phyloP scores from a whole-genome alignment of 208 protist genomes.

The Acanthamoeba triangularis region DNA sequence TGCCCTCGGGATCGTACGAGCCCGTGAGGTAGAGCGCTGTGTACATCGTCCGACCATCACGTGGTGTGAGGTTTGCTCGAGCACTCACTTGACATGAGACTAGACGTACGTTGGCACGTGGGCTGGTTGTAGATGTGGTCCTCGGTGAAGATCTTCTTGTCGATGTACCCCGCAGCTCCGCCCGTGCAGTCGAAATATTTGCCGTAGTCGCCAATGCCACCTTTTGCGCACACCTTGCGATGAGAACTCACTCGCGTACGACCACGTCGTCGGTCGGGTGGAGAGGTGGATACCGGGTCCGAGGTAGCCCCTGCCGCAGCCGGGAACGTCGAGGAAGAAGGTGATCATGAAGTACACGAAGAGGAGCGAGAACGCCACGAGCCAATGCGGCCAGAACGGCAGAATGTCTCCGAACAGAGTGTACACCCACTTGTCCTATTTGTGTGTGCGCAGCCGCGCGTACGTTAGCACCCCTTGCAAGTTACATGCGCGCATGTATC shows the following conservation, averaged over 20 bases:
- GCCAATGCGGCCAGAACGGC: conserved; percentile 80
- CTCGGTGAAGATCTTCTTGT: conserved; percentile 74
- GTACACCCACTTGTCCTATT: background rate
- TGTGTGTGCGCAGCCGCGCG: background rate
- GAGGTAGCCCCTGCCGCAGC: conserved; percentile 78
- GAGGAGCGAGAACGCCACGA: conserved; percentile 48
- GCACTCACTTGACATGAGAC: background rate
- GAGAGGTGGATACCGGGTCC: conserved; percentile 59
- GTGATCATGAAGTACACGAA: conserved; percentile 79
- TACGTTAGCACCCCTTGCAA: background rate
- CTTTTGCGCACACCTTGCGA: background rate
- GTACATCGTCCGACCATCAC: background rate
- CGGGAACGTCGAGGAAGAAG: conserved; percentile 79
- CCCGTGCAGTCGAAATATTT: conserved; percentile 81
- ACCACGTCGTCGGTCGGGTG: background rate
- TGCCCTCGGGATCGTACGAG: conserved; percentile 82
- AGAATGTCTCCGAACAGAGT: conserved; percentile 69
- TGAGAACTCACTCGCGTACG: background rate
- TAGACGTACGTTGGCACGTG: conserved; percentile 57
- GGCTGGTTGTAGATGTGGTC: conserved; percentile 80
- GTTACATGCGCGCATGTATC: background rate
- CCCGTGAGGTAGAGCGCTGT: conserved; percentile 73
- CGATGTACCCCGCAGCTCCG: conserved; percentile 79
- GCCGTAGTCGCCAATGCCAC: conserved; percentile 66
- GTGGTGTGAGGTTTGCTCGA: background rate